Evolutionary conservation across 345 rosid species (phyloP).

Genomic region (Ailanthus altissimus): DNA sequence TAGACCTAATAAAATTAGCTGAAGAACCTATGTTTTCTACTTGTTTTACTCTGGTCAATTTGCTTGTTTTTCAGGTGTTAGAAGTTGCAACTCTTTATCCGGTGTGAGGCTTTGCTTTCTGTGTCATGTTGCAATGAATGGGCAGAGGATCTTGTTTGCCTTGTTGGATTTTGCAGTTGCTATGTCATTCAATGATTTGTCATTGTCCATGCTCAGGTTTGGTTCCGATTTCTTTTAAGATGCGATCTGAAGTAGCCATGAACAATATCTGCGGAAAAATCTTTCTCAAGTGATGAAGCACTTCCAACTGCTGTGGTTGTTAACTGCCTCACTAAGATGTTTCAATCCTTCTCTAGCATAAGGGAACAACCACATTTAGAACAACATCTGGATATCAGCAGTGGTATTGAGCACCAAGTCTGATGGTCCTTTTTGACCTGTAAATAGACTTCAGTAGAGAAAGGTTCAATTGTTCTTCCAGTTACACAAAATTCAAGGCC

Average conservation of each 20-base stretch:
- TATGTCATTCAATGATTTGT: neutral
- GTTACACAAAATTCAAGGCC: neutral
- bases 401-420: neutral
- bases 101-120: slow-evolving; percentile 1
- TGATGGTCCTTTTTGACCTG: neutral
- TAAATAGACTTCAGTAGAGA: neutral
- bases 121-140: slow-evolving; percentile 10
- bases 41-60: neutral
- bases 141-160: neutral
- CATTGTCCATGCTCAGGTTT: neutral
- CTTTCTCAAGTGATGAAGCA: neutral
- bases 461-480: neutral
- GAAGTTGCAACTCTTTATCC: neutral
- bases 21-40: neutral
- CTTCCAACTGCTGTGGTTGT: neutral
- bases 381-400: neutral
- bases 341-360: slow-evolving; percentile 3
- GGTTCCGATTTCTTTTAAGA: slow-evolving; percentile 15
- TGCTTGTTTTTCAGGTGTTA: slow-evolving; percentile 7
- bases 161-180: slow-evolving; percentile 7
- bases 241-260: neutral
- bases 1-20: neutral
- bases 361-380: neutral
- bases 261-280: neutral
- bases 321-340: too few relatives aligned